Conservation (phyloP, 1,284 basidiomycete species). For the Leccinum proliferum region DNA sequence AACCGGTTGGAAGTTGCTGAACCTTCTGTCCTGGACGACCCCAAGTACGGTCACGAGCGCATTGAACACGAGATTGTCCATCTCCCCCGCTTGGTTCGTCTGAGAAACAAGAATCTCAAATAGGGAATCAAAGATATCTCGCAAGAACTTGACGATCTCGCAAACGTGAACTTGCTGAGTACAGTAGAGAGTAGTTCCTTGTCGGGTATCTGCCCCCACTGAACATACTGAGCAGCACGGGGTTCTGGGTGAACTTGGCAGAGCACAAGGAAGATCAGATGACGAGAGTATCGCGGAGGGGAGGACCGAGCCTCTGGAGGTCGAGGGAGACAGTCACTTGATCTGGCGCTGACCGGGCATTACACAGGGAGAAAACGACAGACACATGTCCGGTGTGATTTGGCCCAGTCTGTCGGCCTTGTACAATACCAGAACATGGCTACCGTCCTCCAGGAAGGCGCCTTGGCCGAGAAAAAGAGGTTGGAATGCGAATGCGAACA, state of each 20-base stretch:
- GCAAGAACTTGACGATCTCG: slow-evolving; percentile 93
- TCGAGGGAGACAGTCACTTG: slow-evolving; percentile 57
- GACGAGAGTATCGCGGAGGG: slow-evolving; percentile 73
- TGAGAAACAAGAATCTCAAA: slow-evolving; percentile 84
- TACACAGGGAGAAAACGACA: slow-evolving; percentile 59
- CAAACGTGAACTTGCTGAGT: slow-evolving; percentile 85
- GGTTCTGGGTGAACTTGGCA: slow-evolving; percentile 90
- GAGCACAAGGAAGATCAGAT: slow-evolving; percentile 92
- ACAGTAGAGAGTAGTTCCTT: slow-evolving; percentile 66
- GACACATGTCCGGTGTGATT: slow-evolving; percentile 61
- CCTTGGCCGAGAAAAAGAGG: slow-evolving; percentile 79
- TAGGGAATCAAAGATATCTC: slow-evolving; percentile 89
- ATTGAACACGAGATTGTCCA: slow-evolving; percentile 87
- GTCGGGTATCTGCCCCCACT: slow-evolving; percentile 75
- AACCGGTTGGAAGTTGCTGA: slow-evolving; percentile 92
- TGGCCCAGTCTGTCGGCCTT: slow-evolving; percentile 65
- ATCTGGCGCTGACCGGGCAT: slow-evolving; percentile 52
- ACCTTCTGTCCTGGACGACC: slow-evolving; percentile 92
- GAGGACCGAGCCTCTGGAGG: slow-evolving; percentile 59
- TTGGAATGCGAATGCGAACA: slow-evolving; percentile 92
- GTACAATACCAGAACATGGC: slow-evolving; percentile 82
- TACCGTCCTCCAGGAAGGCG: slow-evolving; percentile 88
- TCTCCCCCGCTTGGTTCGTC: slow-evolving; percentile 70
- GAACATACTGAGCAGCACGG: slow-evolving; percentile 77
- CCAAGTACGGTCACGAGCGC: slow-evolving; percentile 86